Evolutionary conservation across 257 asterid species (phyloP).

Genomic region (Haberlea rhodopensis): DNA sequence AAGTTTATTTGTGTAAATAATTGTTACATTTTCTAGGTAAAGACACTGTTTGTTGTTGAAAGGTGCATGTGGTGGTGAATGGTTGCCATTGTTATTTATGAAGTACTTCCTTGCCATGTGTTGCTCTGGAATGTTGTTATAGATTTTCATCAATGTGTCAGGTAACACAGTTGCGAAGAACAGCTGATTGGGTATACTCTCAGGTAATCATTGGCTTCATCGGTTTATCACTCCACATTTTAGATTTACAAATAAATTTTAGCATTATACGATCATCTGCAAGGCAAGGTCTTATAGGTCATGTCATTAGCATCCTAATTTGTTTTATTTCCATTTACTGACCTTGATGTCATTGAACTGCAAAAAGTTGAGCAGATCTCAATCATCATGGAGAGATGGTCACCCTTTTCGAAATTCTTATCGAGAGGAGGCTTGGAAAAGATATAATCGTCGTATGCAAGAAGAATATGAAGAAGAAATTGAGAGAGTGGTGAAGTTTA

Average conservation of each 20-base stretch:
- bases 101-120: not conserved
- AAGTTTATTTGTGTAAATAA: not conserved
- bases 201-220: slow-evolving; percentile 51
- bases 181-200: slow-evolving; percentile 58
- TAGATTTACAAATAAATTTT: not conserved
- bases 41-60: slow-evolving; percentile 7
- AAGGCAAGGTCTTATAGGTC: slow-evolving; percentile 6
- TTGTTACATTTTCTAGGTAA: slow-evolving; percentile 4
- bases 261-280: slow-evolving; percentile 8
- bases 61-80: slow-evolving; percentile 2
- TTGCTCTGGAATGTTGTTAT: slow-evolving; percentile 13
- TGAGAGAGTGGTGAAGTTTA: slow-evolving; percentile 86
- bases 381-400: slow-evolving; percentile 49
- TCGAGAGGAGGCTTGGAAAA: slow-evolving; percentile 83
- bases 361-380: slow-evolving; percentile 77
- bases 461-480: slow-evolving; percentile 96
- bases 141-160: slow-evolving; percentile 32
- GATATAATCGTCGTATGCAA: slow-evolving; percentile 75
- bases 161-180: slow-evolving; percentile 65
- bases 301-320: slow-evolving; percentile 2
- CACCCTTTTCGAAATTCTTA: slow-evolving; percentile 56
- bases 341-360: slow-evolving; percentile 37
- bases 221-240: slow-evolving; percentile 14
- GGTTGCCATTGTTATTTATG: not conserved
- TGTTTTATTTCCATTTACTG: slow-evolving; percentile 31